Conservation (phyloP, 75 land plant species). For the Picea glauca region DNA sequence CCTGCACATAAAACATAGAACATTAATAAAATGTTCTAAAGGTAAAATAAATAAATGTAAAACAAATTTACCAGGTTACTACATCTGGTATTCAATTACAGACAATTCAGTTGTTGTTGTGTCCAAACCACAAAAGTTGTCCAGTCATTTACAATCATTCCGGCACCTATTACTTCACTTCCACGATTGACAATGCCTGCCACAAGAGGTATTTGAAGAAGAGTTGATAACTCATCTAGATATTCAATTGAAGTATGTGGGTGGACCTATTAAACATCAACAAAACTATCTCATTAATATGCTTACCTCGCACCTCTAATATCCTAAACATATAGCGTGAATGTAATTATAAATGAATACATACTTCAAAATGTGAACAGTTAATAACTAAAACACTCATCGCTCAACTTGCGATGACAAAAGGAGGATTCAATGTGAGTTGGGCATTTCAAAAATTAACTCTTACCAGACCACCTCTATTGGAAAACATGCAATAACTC, state of each 20-base stretch:
- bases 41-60: too few relatives aligned
- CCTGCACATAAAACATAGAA: too few relatives aligned
- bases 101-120: conserved; percentile 34
- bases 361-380: background rate
- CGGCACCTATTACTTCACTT: too few relatives aligned
- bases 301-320: background rate
- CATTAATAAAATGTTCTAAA: too few relatives aligned
- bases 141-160: conserved; percentile 46
- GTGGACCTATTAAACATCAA: conserved; percentile 60
- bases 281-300: background rate
- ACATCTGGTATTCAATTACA: conserved; percentile 54
- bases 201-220: conserved; percentile 54
- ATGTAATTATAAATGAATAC: background rate
- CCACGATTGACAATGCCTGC: conserved; percentile 98
- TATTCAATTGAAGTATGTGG: conserved; percentile 95
- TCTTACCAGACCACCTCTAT: conserved; percentile 90
- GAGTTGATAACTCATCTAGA: conserved; percentile 63
- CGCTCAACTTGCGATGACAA: background rate
- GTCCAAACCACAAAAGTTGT: conserved; percentile 92
- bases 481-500: conserved; percentile 16
- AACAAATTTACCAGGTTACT: too few relatives aligned
- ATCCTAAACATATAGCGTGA: too few relatives aligned
- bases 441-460: background rate
- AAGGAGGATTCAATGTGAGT: background rate
- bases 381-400: background rate